Evolutionary conservation across 192 early-diverging fungal genomes (phyloP), one percentile per base, ranked within the genome.

Genomic region (Umbelopsis ramanniana): DNA sequence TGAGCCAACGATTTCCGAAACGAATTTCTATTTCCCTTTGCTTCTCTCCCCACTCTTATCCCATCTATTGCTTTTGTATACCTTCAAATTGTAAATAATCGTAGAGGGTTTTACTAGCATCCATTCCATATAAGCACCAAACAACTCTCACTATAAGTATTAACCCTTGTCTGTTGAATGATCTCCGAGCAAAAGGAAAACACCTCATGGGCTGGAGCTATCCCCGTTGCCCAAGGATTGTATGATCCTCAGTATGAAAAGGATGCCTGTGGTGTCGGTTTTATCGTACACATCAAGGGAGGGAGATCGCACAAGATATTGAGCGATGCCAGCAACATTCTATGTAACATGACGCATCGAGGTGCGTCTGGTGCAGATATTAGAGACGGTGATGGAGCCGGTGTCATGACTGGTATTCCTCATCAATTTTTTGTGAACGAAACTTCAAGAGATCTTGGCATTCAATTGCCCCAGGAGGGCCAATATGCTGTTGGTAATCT

Each of bases 301-400:
- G 74, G 75, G 21, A 74, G 81, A 26, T 87, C 91, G 47, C 95
- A 99, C 88, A 87, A 89, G 73, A 93, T 98, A 72, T 89, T 99
- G 48, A 90, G 86, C 69, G 93, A 99, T 84, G 96, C 96, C 12
- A 86, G 90, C 72, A 84, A 84, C 77, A 89, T 99, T 75, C 91
- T 99, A 40, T 97, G 96, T 89, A 98, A 99, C 86, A 99, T 99
- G 97, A 96, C 95, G 68, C 97, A 99, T 83, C 91, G 97, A 72
- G 97, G 97, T 74, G 97, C 96, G 15, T 89, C 90, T 7, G 94
- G 94, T 67, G 94, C 96, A 47, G 96, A 98, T 77, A 88, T 90
- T 60, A 90, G 96, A 33, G 97, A 99, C 76, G 97, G 97, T 72
- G 97, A 99, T 82, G 97, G 96, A 74, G 96, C 96, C n/a, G 97